These are phyloP conservation scores for Aureobasidium sp. DNA, from an alignment of 2,329 filamentous ascomycete species.

Conservation along the genomic window DNA sequence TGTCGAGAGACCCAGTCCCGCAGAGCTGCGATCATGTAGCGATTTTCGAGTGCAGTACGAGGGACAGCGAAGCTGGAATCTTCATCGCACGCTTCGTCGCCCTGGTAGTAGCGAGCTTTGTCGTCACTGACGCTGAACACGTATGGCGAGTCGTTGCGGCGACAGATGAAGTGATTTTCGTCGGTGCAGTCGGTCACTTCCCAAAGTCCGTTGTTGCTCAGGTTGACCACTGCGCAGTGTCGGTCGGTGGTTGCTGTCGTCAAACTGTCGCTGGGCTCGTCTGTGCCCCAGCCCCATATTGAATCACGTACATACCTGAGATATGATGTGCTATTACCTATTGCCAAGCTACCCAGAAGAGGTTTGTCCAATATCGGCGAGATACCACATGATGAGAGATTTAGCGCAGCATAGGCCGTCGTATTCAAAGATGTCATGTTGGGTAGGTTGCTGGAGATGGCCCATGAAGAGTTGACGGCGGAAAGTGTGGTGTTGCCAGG, in stretches of 20 bases:
- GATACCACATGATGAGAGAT: slow-evolving; percentile 52
- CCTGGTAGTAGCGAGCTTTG: slow-evolving; percentile 33
- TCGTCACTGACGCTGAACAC: slow-evolving; percentile 47
- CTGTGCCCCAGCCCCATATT: slow-evolving; percentile 54
- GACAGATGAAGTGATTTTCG: slow-evolving; percentile 50
- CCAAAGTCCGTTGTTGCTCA: slow-evolving; percentile 48
- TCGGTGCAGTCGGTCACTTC: slow-evolving; percentile 48
- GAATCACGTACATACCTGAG: slow-evolving; percentile 43
- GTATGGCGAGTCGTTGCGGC: slow-evolving; percentile 42
- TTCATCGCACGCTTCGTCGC: slow-evolving; percentile 40
- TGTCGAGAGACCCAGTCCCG: background rate
- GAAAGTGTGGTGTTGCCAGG: slow-evolving; percentile 35
- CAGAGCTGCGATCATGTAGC: slow-evolving; percentile 41
- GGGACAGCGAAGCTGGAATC: slow-evolving; percentile 50
- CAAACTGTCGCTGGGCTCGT: slow-evolving; percentile 45
- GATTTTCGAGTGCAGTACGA: slow-evolving; percentile 56
- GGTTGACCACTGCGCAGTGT: slow-evolving; percentile 52
- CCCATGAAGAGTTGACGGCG: slow-evolving; percentile 49
- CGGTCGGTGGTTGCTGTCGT: slow-evolving; percentile 22
- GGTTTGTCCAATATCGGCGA: slow-evolving; percentile 53
- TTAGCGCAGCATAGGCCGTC: slow-evolving; percentile 14
- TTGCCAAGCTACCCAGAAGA: slow-evolving; percentile 45
- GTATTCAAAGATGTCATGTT: slow-evolving; percentile 18
- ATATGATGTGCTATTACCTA: slow-evolving; percentile 42
- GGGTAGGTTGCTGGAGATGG: slow-evolving; percentile 22